These are phyloP conservation scores for Rhizophora mangle DNA, from an alignment of 345 rosid genomes.

Conservation along the genomic window DNA sequence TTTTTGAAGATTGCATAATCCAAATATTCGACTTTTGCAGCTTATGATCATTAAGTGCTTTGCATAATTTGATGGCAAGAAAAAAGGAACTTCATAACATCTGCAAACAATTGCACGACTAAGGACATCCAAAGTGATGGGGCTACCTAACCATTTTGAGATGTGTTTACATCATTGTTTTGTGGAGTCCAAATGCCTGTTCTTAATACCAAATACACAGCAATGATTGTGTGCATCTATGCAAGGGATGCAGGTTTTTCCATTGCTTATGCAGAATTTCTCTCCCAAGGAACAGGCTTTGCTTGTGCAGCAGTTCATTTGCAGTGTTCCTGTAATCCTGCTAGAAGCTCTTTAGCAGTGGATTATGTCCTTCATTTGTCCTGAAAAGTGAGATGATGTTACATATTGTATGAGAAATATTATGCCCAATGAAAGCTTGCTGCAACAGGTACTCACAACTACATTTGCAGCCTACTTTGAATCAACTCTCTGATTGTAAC, in stretches of 20 bases:
- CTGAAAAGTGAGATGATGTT: constrained; percentile 39
- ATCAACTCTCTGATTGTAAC: constrained; percentile 18
- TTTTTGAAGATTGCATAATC: too few relatives aligned
- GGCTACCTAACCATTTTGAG: background rate
- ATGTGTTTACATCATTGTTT: background rate
- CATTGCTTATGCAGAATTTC: constrained; percentile 53
- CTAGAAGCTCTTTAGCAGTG: constrained; percentile 63
- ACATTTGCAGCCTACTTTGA: constrained; percentile 15
- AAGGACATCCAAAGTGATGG: background rate
- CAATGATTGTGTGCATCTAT: background rate
- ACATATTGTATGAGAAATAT: constrained; percentile 36
- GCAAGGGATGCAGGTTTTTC: constrained; percentile 56
- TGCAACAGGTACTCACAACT: constrained; percentile 54
- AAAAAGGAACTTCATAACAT: too few relatives aligned
- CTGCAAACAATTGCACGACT: background rate
- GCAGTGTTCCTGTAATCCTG: constrained; percentile 60
- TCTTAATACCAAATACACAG: background rate
- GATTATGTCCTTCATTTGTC: constrained; percentile 52
- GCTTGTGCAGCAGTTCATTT: constrained; percentile 60
- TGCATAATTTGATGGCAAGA: too few relatives aligned
- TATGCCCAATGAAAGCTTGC: constrained; percentile 42
- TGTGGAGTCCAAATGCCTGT: background rate
- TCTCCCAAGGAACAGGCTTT: constrained; percentile 55
- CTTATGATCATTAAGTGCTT: too few relatives aligned
- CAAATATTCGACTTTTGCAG: too few relatives aligned